Conservation (phyloP, 2,329 filamentous ascomycete species). For the Trichoderma breve region DNA sequence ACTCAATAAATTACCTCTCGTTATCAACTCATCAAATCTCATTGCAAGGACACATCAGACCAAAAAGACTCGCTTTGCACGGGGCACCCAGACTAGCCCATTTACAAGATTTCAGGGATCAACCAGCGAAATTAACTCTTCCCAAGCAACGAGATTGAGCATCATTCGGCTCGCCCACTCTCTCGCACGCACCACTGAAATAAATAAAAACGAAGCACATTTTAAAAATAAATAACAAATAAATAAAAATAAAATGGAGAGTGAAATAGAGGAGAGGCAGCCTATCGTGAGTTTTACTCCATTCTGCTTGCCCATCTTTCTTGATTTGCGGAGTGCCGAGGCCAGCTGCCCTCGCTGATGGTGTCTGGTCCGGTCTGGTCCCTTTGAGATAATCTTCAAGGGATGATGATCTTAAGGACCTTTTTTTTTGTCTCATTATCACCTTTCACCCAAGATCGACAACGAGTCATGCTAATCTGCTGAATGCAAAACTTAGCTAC, state of each 20-base stretch:
- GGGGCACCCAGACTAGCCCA: neutral
- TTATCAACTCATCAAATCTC: neutral
- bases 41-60: neutral
- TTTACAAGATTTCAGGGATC: conserved; percentile 13
- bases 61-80: neutral
- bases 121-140: conserved; percentile 4
- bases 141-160: conserved; percentile 9
- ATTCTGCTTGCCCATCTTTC: neutral
- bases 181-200: neutral
- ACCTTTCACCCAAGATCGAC: neutral
- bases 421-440: neutral
- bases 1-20: neutral
- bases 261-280: conserved; percentile 9
- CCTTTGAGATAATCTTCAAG: neutral
- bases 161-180: neutral
- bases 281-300: neutral
- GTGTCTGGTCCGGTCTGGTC: neutral
- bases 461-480: neutral
- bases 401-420: neutral
- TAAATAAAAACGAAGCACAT: neutral
- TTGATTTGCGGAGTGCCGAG: neutral
- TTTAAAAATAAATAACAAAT: neutral
- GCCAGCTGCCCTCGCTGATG: neutral
- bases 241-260: neutral
- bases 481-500: neutral